Evolutionary conservation across 108 stramenopile genomes (phyloP).

Genomic region (Cylindrotheca closterium): DNA sequence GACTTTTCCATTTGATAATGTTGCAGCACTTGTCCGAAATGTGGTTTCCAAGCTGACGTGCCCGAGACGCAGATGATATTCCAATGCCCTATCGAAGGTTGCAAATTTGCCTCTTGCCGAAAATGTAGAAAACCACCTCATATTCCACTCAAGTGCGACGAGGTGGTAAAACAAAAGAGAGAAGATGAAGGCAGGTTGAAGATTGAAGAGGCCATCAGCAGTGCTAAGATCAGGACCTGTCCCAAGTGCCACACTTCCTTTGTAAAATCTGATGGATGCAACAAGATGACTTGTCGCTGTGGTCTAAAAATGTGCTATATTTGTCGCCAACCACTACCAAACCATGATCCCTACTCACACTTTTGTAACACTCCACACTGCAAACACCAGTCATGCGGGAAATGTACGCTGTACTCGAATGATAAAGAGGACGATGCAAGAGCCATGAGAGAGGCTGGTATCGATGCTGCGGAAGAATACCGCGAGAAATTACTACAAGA

Average conservation of each 20-base stretch:
- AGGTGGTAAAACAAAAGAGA: slow-evolving; percentile 66
- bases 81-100: slow-evolving; percentile 61
- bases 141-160: slow-evolving; percentile 70
- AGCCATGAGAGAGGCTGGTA: slow-evolving; percentile 75
- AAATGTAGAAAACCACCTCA: slow-evolving; percentile 80
- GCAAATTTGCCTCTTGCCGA: slow-evolving; percentile 73
- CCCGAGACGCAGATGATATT: slow-evolving; percentile 49
- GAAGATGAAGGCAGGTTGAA: slow-evolving; percentile 58
- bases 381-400: slow-evolving; percentile 61
- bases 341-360: slow-evolving; percentile 60
- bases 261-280: slow-evolving; percentile 74
- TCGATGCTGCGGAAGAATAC: slow-evolving; percentile 58
- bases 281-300: slow-evolving; percentile 88
- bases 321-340: slow-evolving; percentile 59
- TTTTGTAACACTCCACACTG: slow-evolving; percentile 86
- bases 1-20: not conserved
- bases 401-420: slow-evolving; percentile 76
- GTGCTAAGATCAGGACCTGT: slow-evolving; percentile 79
- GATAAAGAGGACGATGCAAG: slow-evolving; percentile 57
- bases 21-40: slow-evolving; percentile 67
- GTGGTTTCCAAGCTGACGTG: slow-evolving; percentile 66
- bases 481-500: slow-evolving; percentile 52
- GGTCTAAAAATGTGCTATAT: slow-evolving; percentile 75
- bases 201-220: slow-evolving; percentile 88
- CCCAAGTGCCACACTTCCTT: slow-evolving; percentile 76